Base-by-base conservation (phyloP, 768 basidiomycete species). In the Rhizopogon roseolus region DNA sequence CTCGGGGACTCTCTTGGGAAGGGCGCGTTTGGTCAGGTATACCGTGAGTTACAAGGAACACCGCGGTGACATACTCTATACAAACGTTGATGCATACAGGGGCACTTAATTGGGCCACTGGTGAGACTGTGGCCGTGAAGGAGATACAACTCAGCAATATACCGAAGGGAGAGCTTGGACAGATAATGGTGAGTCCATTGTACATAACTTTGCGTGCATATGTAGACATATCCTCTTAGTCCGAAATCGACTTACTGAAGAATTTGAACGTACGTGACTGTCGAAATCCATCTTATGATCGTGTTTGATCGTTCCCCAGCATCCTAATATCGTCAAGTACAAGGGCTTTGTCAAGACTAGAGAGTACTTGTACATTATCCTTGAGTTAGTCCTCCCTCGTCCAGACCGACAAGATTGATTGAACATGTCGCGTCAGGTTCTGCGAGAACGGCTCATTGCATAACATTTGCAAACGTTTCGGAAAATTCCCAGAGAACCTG, bases 401-500 rank as follows among this genome's bases (percentile, higher is more conserved):
- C 37, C 56, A 25, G 14, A 29, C 16, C 7, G 14, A 28, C 6
- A 25, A 17, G 10, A 13, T 16, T 17, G 8, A 41, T 55, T 60
- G 46, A 68, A 3, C 14, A 5, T 19, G n/a, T 14, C 9, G 22
- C 36, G 16, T 14, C 54, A 68, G 90, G 63, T 96, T 95, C 67
- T 98, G 97, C 74, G 97, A 99, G 78, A 99, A 99, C 64, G 97
- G 97, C 16, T 97, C 93, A 5, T 76, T 99, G 7, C 91, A 96
- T 67, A 90, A 88, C 55, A 97, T 98, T 63, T 88, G 87, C 71
- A 98, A 98, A 71, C 86, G 90, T 45, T 99, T 98, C 64, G 97
- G 97, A 60, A 98, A 98, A 76, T 98, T 99, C 66, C 97, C 97
- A 0, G 97, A 99, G 69, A 90, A 84, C 60, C 84, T 99, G 17